Evolutionary conservation across 768 basidiomycete species (phyloP).

Genomic region (Lentinus brumalis): DNA sequence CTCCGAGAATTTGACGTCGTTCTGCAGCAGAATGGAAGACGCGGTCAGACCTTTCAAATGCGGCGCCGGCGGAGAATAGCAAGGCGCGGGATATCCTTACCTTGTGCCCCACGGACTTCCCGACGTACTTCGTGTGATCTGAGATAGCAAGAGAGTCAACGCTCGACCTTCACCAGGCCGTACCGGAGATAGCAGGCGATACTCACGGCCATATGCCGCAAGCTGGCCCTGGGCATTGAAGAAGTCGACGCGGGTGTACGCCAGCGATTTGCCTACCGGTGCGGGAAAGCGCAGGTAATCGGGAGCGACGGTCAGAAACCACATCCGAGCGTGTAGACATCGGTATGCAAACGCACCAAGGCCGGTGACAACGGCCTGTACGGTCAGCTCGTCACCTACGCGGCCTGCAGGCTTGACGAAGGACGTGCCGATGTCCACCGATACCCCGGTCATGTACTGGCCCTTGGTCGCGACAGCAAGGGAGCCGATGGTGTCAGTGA

Average conservation of each 20-base stretch:
- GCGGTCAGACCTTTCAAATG: not conserved
- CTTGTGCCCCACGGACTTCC: constrained; percentile 55
- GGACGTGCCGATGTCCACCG: constrained; percentile 76
- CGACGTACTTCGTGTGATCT: constrained; percentile 89
- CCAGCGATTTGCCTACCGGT: constrained; percentile 69
- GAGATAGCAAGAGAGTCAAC: not conserved
- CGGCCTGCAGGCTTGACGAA: constrained; percentile 80
- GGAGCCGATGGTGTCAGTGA: constrained; percentile 85
- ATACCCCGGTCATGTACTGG: constrained; percentile 86
- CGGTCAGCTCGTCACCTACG: constrained; percentile 64
- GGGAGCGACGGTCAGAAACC: not conserved
- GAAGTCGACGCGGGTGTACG: constrained; percentile 83
- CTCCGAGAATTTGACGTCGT: constrained; percentile 76
- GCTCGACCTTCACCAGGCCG: constrained; percentile 1
- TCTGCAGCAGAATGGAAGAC: constrained; percentile 38
- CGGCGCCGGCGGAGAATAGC: constrained; percentile 32
- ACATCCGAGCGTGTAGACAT: not conserved
- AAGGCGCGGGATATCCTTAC: constrained; percentile 29
- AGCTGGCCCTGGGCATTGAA: constrained; percentile 62
- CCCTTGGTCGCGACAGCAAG: constrained; percentile 82
- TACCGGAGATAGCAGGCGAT: not conserved
- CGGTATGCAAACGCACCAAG: constrained; percentile 51
- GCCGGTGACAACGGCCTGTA: constrained; percentile 66
- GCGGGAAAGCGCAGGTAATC: not conserved
- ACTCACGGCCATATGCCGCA: constrained; percentile 81